These are phyloP conservation scores for Amesomyces nigricolor DNA, from an alignment of 2,329 filamentous ascomycete species.

Conservation along the genomic window DNA sequence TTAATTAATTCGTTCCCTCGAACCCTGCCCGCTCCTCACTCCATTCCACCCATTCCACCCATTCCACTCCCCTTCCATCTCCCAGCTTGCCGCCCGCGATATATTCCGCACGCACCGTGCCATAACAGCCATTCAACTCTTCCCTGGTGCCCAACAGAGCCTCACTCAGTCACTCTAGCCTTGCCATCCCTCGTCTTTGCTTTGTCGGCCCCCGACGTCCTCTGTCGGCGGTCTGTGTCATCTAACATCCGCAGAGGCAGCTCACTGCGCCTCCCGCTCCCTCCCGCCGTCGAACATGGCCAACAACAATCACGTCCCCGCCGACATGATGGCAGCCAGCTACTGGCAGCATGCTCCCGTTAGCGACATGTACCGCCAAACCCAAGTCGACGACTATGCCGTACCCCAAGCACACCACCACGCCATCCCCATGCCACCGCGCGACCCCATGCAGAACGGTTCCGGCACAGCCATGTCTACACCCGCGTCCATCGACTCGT, in stretches of 20 bases:
- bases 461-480: not conserved
- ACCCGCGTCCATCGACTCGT: not conserved
- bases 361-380: not conserved
- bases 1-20: too few relatives aligned
- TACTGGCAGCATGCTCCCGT: conserved; percentile 5
- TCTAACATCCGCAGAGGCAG: not conserved
- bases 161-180: too few relatives aligned
- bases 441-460: not conserved
- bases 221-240: too few relatives aligned
- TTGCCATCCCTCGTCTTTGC: too few relatives aligned
- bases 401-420: not conserved
- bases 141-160: too few relatives aligned
- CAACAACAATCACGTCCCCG: not conserved
- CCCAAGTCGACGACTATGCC: not conserved
- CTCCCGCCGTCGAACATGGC: not conserved
- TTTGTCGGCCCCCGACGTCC: too few relatives aligned
- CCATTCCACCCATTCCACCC: too few relatives aligned
- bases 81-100: too few relatives aligned
- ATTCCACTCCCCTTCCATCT: too few relatives aligned
- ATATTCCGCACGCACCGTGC: too few relatives aligned
- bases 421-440: not conserved
- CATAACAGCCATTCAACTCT: too few relatives aligned
- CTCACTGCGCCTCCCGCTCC: not conserved
- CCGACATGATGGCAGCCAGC: not conserved
- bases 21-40: too few relatives aligned